Percentiles rank a stretch among this genome's conserved stretches.
phyloP scores from a whole-genome alignment of 2,329 filamentous ascomycete species.

The Neonectria punicea region DNA sequence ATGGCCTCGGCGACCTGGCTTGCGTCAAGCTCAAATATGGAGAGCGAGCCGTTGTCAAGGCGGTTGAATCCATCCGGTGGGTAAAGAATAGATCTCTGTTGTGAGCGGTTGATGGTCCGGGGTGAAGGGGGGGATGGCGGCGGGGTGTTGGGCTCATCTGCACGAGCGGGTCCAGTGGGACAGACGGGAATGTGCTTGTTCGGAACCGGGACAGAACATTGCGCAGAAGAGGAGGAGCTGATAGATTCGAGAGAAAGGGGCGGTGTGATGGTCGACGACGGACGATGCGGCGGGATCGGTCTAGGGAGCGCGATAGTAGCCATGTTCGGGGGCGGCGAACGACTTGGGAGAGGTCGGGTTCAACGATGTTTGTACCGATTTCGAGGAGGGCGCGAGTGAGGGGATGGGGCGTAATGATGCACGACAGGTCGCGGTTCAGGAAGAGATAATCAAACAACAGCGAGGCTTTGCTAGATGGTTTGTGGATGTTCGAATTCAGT shows the following conservation, averaged over 20 bases:
- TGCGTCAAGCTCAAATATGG: slow-evolving; percentile 79
- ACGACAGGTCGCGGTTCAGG: slow-evolving; percentile 5
- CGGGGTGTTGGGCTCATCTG: slow-evolving; percentile 67
- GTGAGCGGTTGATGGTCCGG: slow-evolving; percentile 62
- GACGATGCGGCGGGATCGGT: slow-evolving; percentile 57
- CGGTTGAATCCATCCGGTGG: slow-evolving; percentile 74
- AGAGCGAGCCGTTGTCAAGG: slow-evolving; percentile 62
- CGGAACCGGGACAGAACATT: slow-evolving; percentile 65
- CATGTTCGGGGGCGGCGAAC: slow-evolving; percentile 50
- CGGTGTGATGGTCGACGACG: slow-evolving; percentile 56
- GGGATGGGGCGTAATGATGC: slow-evolving; percentile 10
- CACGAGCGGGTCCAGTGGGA: slow-evolving; percentile 76
- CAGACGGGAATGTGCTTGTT: slow-evolving; percentile 94
- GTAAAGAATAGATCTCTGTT: slow-evolving; percentile 76
- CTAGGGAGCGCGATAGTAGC: slow-evolving; percentile 65
- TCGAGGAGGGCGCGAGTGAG: not conserved
- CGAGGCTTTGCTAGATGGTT: slow-evolving; percentile 22
- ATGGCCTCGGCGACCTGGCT: slow-evolving; percentile 76
- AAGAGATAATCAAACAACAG: slow-evolving; percentile 24
- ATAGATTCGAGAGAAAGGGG: slow-evolving; percentile 53
- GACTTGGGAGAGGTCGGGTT: not conserved
- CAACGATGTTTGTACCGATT: slow-evolving; percentile 1
- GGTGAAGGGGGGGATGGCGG: slow-evolving; percentile 76
- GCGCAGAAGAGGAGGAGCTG: slow-evolving; percentile 37
- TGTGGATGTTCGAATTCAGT: slow-evolving; percentile 29